These are phyloP conservation scores for Rhizopogon roseolus DNA, from an alignment of 768 basidiomycete species.

Conservation along the genomic window DNA sequence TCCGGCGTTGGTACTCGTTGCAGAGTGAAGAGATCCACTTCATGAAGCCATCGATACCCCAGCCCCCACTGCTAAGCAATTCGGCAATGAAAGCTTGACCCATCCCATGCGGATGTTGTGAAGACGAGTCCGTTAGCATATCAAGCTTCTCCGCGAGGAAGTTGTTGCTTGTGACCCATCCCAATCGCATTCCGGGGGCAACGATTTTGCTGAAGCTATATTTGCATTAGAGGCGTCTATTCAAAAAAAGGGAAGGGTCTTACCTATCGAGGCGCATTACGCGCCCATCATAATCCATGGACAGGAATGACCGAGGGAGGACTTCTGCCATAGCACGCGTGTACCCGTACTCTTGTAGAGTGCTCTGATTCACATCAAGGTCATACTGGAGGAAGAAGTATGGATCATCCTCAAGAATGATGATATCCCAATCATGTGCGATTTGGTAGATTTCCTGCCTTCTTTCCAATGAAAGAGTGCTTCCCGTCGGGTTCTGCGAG, in stretches of 20 bases:
- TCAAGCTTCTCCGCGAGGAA: constrained; percentile 39
- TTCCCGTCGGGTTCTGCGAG: constrained; percentile 48
- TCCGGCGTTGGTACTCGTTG: constrained; percentile 44
- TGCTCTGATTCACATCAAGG: constrained; percentile 14
- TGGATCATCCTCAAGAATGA: constrained; percentile 50
- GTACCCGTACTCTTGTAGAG: constrained; percentile 21
- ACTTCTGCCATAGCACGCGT: constrained; percentile 26
- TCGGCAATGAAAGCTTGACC: constrained; percentile 44
- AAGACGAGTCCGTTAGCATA: constrained; percentile 41
- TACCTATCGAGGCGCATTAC: constrained; percentile 44
- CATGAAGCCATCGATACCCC: constrained; percentile 41
- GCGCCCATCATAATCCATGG: constrained; percentile 44
- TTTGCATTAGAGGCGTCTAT: background rate
- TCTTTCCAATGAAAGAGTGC: constrained; percentile 38
- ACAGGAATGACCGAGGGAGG: constrained; percentile 38
- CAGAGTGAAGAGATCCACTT: constrained; percentile 43
- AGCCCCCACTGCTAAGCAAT: constrained; percentile 36
- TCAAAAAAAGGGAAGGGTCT: background rate
- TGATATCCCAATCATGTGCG: constrained; percentile 42
- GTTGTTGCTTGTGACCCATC: constrained; percentile 40
- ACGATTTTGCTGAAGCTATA: constrained; percentile 45
- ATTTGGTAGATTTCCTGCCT: constrained; percentile 45
- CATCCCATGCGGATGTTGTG: constrained; percentile 45
- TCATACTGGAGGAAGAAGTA: constrained; percentile 48
- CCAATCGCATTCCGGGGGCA: constrained; percentile 52